phyloP scores from a whole-genome alignment of 176 grass and related monocot species.

The Leersia perrieri region DNA sequence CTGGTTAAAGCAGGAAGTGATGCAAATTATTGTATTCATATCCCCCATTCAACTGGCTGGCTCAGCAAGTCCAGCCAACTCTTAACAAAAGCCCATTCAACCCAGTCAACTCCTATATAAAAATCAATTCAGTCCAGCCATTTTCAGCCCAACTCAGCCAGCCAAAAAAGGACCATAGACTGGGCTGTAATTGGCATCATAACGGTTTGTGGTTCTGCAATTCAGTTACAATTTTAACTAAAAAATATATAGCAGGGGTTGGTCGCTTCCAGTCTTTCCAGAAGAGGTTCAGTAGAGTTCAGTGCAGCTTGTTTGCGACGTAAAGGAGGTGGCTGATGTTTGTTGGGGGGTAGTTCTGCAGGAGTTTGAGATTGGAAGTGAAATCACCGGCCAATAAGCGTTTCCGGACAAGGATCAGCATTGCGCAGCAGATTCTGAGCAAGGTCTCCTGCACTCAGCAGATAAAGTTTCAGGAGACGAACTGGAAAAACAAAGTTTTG shows the following conservation, averaged over 20 bases:
- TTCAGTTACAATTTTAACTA: background rate
- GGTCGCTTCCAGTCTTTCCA: background rate
- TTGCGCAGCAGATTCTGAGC: constrained; percentile 92
- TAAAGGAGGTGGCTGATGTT: constrained; percentile 90
- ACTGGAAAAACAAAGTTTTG: background rate
- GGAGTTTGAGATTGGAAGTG: constrained; percentile 70
- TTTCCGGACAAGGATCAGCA: constrained; percentile 86
- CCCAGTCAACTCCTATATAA: too few species aligned
- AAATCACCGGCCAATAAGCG: constrained; percentile 72
- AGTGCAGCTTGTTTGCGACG: constrained; percentile 79
- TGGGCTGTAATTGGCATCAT: background rate
- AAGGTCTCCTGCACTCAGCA: constrained; percentile 63
- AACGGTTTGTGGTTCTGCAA: background rate
- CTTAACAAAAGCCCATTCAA: too few species aligned
- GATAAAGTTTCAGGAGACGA: background rate
- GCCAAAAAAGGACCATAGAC: too few species aligned
- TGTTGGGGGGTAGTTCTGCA: constrained; percentile 83
- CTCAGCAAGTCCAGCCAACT: too few species aligned
- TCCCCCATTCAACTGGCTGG: too few species aligned
- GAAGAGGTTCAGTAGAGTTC: background rate
- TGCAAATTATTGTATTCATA: background rate
- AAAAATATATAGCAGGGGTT: background rate
- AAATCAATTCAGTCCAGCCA: too few species aligned
- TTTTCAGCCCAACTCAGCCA: too few species aligned
- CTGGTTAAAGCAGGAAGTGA: background rate